Conservation (phyloP, 306 rosid species). For the Cicer arietinum region DNA sequence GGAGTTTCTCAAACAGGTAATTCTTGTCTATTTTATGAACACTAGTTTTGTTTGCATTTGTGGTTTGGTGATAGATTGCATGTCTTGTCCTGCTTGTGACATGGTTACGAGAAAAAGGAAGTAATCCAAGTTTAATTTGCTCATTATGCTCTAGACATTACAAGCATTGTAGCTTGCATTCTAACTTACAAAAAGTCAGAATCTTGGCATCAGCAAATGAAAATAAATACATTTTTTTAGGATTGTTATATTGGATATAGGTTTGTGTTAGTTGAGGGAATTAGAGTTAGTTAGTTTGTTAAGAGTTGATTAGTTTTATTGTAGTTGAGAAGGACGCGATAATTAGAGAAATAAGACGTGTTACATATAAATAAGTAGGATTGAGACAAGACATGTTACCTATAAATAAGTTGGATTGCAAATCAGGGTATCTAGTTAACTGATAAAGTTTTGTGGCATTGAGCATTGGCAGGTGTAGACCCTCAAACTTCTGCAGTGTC, state of each 20-base stretch:
- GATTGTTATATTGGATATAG: background rate
- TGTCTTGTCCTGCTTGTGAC: slow-evolving; percentile 14
- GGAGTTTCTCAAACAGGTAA: slow-evolving; percentile 95
- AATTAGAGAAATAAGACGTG: background rate
- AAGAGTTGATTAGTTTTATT: background rate
- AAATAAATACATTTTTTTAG: background rate
- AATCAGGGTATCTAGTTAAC: background rate
- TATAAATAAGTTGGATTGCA: background rate
- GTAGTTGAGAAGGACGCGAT: background rate
- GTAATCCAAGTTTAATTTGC: slow-evolving; percentile 6
- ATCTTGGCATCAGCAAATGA: background rate
- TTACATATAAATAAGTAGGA: background rate
- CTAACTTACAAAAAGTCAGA: slow-evolving; percentile 2
- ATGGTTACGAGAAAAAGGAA: background rate
- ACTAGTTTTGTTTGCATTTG: slow-evolving; percentile 1
- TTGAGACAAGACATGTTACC: background rate
- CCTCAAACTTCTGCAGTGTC: background rate
- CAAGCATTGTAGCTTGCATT: background rate
- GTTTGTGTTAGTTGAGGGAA: background rate
- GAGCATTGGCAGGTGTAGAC: slow-evolving; percentile 4
- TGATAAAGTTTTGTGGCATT: background rate
- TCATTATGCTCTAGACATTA: background rate
- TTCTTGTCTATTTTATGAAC: slow-evolving; percentile 17
- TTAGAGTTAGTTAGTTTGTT: background rate
- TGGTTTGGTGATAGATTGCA: background rate